Conservation (phyloP, 2,329 filamentous ascomycete genomes). For the Trichothecium sympodiale region DNA sequence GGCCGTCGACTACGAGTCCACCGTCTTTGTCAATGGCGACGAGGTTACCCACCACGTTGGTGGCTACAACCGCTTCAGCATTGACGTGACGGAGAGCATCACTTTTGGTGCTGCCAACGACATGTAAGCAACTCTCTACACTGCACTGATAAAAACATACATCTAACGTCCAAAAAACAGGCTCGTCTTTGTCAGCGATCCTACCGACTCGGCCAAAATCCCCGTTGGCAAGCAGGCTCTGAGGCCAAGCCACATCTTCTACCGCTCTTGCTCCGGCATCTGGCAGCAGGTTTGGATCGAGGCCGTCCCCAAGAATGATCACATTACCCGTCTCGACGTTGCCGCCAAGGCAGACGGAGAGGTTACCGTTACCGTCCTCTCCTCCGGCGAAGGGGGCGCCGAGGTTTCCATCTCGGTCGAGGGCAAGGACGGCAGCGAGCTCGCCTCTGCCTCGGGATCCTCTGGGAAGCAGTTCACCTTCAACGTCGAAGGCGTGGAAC, state of each 20-base stretch:
- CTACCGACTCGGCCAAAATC: conserved; percentile 50
- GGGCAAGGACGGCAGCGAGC: conserved; percentile 22
- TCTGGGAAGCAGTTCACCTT: conserved; percentile 44
- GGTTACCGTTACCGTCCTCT: conserved; percentile 44
- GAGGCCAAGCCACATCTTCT: conserved; percentile 53
- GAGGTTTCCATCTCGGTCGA: conserved; percentile 24
- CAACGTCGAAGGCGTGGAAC: conserved; percentile 37
- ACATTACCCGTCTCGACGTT: conserved; percentile 49
- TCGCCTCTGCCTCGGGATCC: conserved; percentile 31
- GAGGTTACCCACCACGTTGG: conserved; percentile 42
- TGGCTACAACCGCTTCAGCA: conserved; percentile 49
- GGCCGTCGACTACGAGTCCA: conserved; percentile 46
- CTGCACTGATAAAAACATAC: neutral
- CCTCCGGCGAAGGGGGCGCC: conserved; percentile 21
- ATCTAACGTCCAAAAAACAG: conserved; percentile 20
- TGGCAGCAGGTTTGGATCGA: conserved; percentile 68
- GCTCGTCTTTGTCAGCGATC: conserved; percentile 55
- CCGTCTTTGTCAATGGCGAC: conserved; percentile 46
- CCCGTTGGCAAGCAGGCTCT: conserved; percentile 56
- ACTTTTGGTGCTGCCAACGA: conserved; percentile 35
- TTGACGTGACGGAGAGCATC: conserved; percentile 43
- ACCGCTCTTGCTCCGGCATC: conserved; percentile 61
- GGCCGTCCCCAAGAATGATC: conserved; percentile 38
- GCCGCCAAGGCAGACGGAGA: conserved; percentile 43
- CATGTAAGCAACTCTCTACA: conserved; percentile 26